Evolutionary conservation across 1,139 yeast species (phyloP).

Genomic region (Suhomyces kunorum): DNA sequence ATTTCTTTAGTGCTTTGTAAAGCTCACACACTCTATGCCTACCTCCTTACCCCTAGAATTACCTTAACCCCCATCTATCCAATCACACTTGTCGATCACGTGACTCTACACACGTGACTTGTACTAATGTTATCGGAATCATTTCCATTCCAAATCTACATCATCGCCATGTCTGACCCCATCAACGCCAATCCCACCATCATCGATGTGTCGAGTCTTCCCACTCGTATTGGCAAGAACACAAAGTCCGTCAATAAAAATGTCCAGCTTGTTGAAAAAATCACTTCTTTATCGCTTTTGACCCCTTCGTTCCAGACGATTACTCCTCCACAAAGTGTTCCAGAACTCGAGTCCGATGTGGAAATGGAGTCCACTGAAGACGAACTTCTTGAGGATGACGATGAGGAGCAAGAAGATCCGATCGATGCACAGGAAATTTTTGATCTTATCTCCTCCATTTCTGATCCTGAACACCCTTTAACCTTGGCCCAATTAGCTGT

Average conservation of each 20-base stretch:
- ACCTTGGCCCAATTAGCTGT: conserved; percentile 94
- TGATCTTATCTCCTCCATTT: conserved; percentile 77
- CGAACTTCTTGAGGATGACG: conserved; percentile 11
- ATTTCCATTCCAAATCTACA: too few relatives aligned
- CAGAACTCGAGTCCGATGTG: conserved; percentile 32
- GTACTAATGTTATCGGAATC: too few relatives aligned
- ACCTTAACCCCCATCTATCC: too few relatives aligned
- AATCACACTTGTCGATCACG: neutral
- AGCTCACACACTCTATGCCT: too few relatives aligned
- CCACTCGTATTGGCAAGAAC: conserved; percentile 53
- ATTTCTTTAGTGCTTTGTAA: too few relatives aligned
- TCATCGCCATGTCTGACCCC: conserved; percentile 59
- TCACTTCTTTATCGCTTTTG: conserved; percentile 28
- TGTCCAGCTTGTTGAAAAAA: conserved; percentile 23
- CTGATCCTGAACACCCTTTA: conserved; percentile 98
- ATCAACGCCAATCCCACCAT: conserved; percentile 92
- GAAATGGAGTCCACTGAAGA: conserved; percentile 20
- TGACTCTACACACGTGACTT: too few relatives aligned
- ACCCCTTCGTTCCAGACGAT: conserved; percentile 7
- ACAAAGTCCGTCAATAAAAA: conserved; percentile 15
- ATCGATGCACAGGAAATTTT: conserved; percentile 67
- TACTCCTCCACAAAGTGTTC: conserved; percentile 15
- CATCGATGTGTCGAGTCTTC: conserved; percentile 72
- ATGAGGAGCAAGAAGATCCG: conserved; percentile 55
- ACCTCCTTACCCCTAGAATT: too few relatives aligned